These are phyloP conservation scores for Myochromella boudieri DNA, from an alignment of 768 basidiomycete species.

Conservation along the genomic window DNA sequence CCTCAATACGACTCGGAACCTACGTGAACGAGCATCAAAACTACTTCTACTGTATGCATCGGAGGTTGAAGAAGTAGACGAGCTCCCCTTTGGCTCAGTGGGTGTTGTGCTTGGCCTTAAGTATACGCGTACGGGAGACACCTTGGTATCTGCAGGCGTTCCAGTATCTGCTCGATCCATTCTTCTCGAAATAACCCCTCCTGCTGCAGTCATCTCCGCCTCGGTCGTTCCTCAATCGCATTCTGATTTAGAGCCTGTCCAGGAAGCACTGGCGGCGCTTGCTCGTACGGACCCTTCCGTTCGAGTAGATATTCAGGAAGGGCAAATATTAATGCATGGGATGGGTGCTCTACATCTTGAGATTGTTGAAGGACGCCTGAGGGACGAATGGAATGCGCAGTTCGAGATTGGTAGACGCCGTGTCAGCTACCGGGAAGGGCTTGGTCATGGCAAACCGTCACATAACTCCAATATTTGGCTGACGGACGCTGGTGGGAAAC, in stretches of 20 bases:
- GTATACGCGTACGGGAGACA: conserved; percentile 86
- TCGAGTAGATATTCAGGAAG: conserved; percentile 76
- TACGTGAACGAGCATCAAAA: conserved; percentile 74
- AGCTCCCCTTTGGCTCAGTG: conserved; percentile 78
- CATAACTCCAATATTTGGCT: conserved; percentile 51
- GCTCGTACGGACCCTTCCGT: conserved; percentile 90
- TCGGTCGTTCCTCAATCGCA: conserved; percentile 81
- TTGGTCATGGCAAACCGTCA: conserved; percentile 31
- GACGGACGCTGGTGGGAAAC: conserved; percentile 62
- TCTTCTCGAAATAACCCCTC: conserved; percentile 67
- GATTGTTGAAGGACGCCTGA: conserved; percentile 79
- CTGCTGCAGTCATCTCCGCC: conserved; percentile 83
- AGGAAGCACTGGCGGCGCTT: conserved; percentile 69
- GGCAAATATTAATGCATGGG: conserved; percentile 81
- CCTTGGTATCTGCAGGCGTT: conserved; percentile 58
- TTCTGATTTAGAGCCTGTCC: conserved; percentile 74
- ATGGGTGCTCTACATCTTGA: conserved; percentile 88
- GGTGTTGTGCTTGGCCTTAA: conserved; percentile 84
- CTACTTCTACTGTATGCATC: conserved; percentile 79
- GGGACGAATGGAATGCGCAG: conserved; percentile 74
- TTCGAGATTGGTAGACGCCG: conserved; percentile 78
- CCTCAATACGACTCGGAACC: conserved; percentile 64
- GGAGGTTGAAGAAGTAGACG: conserved; percentile 72
- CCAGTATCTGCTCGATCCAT: conserved; percentile 37
- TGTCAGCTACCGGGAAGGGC: conserved; percentile 78